These are phyloP conservation scores for Ceratocystis albifundus DNA, from an alignment of 2,329 filamentous ascomycete species.

Conservation along the genomic window DNA sequence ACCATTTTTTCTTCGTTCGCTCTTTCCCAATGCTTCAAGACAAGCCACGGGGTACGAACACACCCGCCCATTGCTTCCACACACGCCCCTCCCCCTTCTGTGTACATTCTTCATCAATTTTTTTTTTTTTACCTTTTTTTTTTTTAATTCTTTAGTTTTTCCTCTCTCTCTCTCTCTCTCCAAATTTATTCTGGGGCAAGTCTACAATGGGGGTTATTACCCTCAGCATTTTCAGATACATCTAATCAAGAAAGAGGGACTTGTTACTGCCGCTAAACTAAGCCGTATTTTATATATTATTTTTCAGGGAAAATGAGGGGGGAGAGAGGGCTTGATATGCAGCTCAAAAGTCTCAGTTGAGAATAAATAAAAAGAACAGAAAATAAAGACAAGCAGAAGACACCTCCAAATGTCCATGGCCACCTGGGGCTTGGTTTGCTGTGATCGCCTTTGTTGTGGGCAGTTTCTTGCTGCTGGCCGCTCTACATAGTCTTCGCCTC, in stretches of 20 bases:
- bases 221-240: neutral
- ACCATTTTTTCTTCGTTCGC: neutral
- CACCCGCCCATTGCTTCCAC: neutral
- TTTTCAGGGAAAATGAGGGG: neutral
- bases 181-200: neutral
- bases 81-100: neutral
- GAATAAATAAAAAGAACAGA: neutral
- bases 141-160: neutral
- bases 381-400: too few species aligned
- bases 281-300: neutral
- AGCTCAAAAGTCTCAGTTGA: neutral
- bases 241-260: neutral
- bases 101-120: neutral
- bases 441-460: neutral
- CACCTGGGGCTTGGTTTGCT: neutral
- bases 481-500: neutral
- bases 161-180: neutral
- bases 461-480: neutral
- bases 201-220: neutral
- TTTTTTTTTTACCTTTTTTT: neutral
- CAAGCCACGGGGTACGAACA: neutral
- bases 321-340: neutral
- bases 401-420: too few species aligned
- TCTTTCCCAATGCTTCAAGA: neutral
- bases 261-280: neutral